phyloP scores from a whole-genome alignment of 495 filamentous ascomycete genomes.

The Xylaria castorea region DNA sequence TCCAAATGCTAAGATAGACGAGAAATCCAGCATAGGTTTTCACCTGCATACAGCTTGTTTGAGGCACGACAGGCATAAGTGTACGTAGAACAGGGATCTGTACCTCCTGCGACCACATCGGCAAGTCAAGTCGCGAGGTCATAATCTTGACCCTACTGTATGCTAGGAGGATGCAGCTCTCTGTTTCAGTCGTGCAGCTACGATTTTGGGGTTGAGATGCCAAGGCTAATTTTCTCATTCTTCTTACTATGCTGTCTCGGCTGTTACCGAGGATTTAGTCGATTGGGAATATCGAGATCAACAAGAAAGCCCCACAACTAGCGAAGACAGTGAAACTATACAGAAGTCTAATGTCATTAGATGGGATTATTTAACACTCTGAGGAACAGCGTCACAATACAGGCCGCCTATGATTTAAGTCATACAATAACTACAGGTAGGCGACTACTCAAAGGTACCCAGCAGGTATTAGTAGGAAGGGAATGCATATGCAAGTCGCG shows the following conservation, averaged over 20 bases:
- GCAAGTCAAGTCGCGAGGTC: neutral
- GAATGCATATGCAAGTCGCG: slow-evolving; percentile 10
- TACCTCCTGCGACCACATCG: neutral
- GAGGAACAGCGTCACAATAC: neutral
- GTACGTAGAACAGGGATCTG: slow-evolving; percentile 2
- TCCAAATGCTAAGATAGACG: neutral
- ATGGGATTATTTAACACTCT: neutral
- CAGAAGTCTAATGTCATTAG: neutral
- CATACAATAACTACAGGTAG: neutral
- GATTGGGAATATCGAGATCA: neutral
- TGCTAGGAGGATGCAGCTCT: neutral
- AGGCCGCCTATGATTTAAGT: neutral
- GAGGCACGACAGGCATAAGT: slow-evolving; percentile 8
- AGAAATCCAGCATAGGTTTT: neutral
- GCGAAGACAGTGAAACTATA: neutral
- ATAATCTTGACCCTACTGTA: neutral
- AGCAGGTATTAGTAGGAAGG: neutral
- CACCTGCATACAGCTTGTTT: slow-evolving; percentile 20
- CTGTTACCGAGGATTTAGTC: neutral
- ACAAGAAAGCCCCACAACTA: neutral
- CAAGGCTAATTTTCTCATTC: neutral
- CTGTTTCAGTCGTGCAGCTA: slow-evolving; percentile 14
- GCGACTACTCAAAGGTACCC: neutral
- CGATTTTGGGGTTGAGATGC: neutral
- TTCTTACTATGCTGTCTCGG: neutral